These are phyloP conservation scores for Gillenia trifoliata DNA, from an alignment of 306 rosid species.

Conservation along the genomic window DNA sequence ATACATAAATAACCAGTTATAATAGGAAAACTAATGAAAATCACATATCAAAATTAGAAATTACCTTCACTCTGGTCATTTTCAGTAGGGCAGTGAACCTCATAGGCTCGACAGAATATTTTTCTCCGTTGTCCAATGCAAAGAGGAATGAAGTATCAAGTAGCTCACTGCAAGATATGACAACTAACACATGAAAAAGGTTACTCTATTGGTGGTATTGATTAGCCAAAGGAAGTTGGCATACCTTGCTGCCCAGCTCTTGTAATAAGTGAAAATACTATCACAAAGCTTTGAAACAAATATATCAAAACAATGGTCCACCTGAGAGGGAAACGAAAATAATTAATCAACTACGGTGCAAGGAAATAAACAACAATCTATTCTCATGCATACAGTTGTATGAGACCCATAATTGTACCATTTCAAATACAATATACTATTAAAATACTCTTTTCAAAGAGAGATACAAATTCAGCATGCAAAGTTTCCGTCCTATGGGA, in stretches of 20 bases:
- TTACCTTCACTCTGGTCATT: conserved; percentile 93
- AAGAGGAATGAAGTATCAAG: conserved; percentile 92
- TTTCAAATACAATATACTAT: background rate
- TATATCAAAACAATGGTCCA: conserved; percentile 91
- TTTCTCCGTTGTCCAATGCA: conserved; percentile 85
- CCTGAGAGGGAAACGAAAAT: conserved; percentile 34
- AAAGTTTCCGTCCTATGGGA: background rate
- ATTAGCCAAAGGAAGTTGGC: conserved; percentile 21
- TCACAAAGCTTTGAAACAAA: conserved; percentile 82
- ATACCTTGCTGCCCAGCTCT: conserved; percentile 99
- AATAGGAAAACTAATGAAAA: background rate
- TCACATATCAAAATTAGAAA: conserved; percentile 10
- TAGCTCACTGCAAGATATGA: conserved; percentile 66
- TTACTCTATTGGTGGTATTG: conserved; percentile 18
- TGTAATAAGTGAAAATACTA: conserved; percentile 70
- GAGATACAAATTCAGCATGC: background rate
- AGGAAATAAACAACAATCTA: conserved; percentile 2
- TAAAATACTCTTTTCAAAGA: background rate
- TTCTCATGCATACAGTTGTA: background rate
- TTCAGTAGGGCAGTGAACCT: conserved; percentile 74
- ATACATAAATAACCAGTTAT: background rate
- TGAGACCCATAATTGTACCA: background rate
- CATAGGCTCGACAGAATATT: conserved; percentile 77
- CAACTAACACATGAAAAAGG: conserved; percentile 15
- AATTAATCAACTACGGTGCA: background rate